A percentile compares a stretch with the other conserved stretches of the same genome.
These are phyloP conservation scores for Mycena vitilis DNA, from an alignment of 768 basidiomycete genomes.

Conservation along the genomic window DNA sequence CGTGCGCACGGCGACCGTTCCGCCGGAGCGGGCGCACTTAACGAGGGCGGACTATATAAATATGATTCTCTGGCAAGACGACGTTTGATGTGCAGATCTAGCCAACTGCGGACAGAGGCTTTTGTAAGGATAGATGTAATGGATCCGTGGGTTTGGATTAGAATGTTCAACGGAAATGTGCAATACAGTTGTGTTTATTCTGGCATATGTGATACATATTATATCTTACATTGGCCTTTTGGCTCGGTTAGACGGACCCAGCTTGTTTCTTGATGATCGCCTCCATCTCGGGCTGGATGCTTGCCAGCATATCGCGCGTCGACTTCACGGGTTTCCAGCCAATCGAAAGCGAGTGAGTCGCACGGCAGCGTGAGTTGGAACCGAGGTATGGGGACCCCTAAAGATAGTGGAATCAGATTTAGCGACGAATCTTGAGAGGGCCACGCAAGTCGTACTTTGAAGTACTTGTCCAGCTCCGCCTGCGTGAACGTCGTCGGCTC, in stretches of 20 bases:
- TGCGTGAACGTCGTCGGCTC: slow-evolving; percentile 60
- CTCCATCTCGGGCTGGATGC: slow-evolving; percentile 28
- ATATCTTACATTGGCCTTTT: not conserved
- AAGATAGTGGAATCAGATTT: not conserved
- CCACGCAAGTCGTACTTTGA: slow-evolving; percentile 40
- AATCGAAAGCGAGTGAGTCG: slow-evolving; percentile 37
- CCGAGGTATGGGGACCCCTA: slow-evolving; percentile 36
- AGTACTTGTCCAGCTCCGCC: slow-evolving; percentile 58
- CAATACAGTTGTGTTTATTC: too few relatives aligned
- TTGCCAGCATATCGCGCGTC: slow-evolving; percentile 36
- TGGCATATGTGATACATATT: too few relatives aligned
- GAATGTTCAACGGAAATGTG: too few relatives aligned
- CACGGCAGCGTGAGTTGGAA: slow-evolving; percentile 41
- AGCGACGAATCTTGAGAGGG: not conserved
- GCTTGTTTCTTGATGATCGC: slow-evolving; percentile 6
- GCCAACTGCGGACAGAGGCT: too few relatives aligned
- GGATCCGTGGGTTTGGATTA: too few relatives aligned
- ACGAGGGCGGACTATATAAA: slow-evolving; percentile 4
- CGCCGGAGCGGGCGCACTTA: not conserved
- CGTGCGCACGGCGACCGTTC: not conserved
- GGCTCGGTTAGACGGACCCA: not conserved
- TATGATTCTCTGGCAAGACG: slow-evolving; percentile 9
- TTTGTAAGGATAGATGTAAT: too few relatives aligned
- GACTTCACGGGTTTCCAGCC: slow-evolving; percentile 43
- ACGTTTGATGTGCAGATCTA: not conserved